phyloP scores from a whole-genome alignment of 805 yeast species.

The Suhomyces tanzawaensis region DNA sequence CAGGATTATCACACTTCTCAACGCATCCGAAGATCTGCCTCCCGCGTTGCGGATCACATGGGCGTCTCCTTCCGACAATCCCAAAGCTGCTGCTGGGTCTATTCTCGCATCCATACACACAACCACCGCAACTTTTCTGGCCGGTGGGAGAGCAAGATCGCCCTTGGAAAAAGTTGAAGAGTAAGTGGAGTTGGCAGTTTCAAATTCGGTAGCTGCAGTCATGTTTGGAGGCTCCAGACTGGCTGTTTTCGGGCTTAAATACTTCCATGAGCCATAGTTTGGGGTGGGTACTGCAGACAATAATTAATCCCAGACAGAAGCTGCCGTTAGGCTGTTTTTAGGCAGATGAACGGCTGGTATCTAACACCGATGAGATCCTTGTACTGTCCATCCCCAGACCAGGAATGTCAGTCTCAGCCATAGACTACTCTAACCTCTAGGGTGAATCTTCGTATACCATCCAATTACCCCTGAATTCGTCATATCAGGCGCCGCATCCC shows the following conservation, averaged over 20 bases:
- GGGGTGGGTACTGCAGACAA: no score
- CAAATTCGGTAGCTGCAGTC: constrained; percentile 11
- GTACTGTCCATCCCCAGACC: no score
- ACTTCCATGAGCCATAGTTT: constrained; percentile 5
- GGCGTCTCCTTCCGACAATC: constrained; percentile 40
- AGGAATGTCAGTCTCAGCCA: no score
- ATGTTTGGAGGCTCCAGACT: constrained; percentile 1
- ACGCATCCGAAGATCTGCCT: constrained; percentile 40
- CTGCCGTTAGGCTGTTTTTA: no score
- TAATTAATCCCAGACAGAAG: no score
- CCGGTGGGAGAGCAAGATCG: constrained; percentile 37
- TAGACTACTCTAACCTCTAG: no score
- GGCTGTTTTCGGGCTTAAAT: neutral
- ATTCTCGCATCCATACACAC: constrained; percentile 44
- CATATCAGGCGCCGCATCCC: no score
- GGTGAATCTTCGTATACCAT: no score
- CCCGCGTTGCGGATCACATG: constrained; percentile 47
- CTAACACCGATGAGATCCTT: no score
- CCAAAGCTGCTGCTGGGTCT: constrained; percentile 36
- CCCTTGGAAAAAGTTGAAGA: constrained; percentile 26
- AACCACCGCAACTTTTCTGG: constrained; percentile 32
- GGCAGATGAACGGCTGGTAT: no score
- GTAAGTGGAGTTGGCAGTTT: constrained; percentile 19
- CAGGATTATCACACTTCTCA: constrained; percentile 38
- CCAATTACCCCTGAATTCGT: no score